phyloP scores from a whole-genome alignment of 1,284 basidiomycete genomes.

The Rugosomyces carneus region DNA sequence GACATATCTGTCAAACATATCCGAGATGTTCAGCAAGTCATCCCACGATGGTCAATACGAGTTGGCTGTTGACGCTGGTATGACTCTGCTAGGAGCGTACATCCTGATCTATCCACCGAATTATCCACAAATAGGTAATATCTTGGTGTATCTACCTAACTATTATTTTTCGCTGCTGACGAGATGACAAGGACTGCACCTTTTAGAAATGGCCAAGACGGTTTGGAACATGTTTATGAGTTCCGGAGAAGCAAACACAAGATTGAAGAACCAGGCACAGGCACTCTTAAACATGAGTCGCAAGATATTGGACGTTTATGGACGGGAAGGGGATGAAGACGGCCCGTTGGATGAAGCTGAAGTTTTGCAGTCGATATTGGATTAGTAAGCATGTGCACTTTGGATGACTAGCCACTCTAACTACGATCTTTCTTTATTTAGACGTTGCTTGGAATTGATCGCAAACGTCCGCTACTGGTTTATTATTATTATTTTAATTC shows the following conservation, averaged over 20 bases:
- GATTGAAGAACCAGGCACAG: conserved; percentile 20
- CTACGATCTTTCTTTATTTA: not conserved
- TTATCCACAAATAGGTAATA: conserved; percentile 72
- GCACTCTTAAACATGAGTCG: conserved; percentile 38
- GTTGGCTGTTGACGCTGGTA: conserved; percentile 47
- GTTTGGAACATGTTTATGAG: conserved; percentile 56
- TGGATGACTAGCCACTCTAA: conserved; percentile 2
- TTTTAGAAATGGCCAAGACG: conserved; percentile 69
- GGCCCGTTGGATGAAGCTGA: conserved; percentile 52
- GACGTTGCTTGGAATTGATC: not conserved
- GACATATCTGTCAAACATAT: conserved; percentile 50
- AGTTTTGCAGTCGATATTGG: conserved; percentile 30
- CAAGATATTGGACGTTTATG: conserved; percentile 39
- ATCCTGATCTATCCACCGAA: conserved; percentile 59
- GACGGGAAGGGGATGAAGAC: conserved; percentile 53
- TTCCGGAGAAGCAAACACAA: conserved; percentile 17
- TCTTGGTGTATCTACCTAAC: conserved; percentile 7
- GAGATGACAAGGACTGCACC: conserved; percentile 53
- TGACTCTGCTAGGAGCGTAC: conserved; percentile 58
- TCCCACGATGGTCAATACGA: conserved; percentile 59
- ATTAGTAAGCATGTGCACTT: too few species aligned
- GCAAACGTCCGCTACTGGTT: not conserved
- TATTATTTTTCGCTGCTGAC: conserved; percentile 2
- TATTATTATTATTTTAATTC: too few species aligned
- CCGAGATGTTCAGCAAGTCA: conserved; percentile 55